Evolutionary conservation across 2,329 filamentous ascomycete species (phyloP), one percentile per base, ranked within the genome.

Genomic region (Epichloe uncinata): DNA sequence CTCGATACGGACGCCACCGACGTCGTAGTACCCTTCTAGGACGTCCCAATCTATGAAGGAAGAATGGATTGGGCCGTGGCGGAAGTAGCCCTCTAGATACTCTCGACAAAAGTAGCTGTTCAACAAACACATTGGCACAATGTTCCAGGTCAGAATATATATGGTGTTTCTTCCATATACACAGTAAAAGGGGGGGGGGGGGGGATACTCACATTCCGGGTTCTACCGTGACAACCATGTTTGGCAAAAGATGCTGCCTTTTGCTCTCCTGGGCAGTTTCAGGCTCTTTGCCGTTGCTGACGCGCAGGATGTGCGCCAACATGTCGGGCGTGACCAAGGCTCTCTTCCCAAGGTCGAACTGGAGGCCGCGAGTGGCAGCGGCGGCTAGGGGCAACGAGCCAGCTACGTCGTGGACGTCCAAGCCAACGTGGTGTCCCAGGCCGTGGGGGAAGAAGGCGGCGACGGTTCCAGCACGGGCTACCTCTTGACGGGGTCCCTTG

Each of bases 1-100:
- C 69, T 98, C 93, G 53, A 97, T 94, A 44, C 93, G 78, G 26
- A 95, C 88, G 35, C 93, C 93, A 15, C 91, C 93, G 1, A 97
- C 83, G 26, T 69, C 70, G 71, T 86, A 91, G 64, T 85, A 91
- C 54, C 69, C 71, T 53, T 82, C 79, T 45, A 93, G 67, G 5
- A 83, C 74, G 5, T 73, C 70, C 56, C 70, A 69, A 65, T 90
- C 75, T 59, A 93, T 82, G 58, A 78, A 85, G 52, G 73, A 72
- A 38, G 73, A 70, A 61, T 84, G 80, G 50, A 71, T 68, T 2
- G 73, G 68, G 52, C 78, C 73, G 47, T 75, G 71, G 57, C 84
- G 72, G 61, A 86, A 78, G 61, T 81, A 83, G 18, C 78, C 77
- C 67, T 87, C 77, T 52, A 90, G 77, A 55, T 86, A 88, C 49